These are phyloP conservation scores for Sclerotinia subarctica DNA, from an alignment of 2,329 filamentous ascomycete genomes.

Conservation along the genomic window DNA sequence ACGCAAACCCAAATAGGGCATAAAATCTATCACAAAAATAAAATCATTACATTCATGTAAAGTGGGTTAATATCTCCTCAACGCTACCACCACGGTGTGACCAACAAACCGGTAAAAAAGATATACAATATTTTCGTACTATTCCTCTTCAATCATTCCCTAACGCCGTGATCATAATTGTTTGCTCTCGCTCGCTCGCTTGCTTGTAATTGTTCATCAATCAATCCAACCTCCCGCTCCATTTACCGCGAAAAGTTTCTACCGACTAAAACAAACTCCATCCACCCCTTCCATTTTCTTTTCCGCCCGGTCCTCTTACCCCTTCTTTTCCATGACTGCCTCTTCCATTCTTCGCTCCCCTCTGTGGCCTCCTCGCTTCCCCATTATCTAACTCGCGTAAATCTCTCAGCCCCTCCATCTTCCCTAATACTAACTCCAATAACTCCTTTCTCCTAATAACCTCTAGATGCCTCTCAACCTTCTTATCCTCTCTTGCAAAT, in stretches of 20 bases:
- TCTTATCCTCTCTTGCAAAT: constrained; percentile 90
- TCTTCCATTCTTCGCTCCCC: constrained; percentile 24
- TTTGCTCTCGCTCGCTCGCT: constrained; percentile 3
- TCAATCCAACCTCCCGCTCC: background rate
- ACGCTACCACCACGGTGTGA: background rate
- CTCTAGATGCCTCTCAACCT: constrained; percentile 83
- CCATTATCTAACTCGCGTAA: constrained; percentile 62
- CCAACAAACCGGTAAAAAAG: background rate
- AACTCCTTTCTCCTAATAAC: constrained; percentile 90
- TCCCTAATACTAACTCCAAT: constrained; percentile 86
- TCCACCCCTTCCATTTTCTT: constrained; percentile 13
- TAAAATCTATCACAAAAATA: background rate
- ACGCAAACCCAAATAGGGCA: too few relatives aligned
- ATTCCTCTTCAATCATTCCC: constrained; percentile 10
- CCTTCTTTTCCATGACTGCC: constrained; percentile 20
- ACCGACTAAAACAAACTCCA: constrained; percentile 20
- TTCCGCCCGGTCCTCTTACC: constrained; percentile 21
- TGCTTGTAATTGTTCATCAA: background rate
- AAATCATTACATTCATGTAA: constrained; percentile 14
- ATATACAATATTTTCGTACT: constrained; percentile 12
- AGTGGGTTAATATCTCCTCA: background rate
- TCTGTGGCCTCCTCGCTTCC: constrained; percentile 34
- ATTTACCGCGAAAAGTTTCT: background rate
- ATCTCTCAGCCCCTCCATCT: constrained; percentile 88
- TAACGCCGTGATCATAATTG: constrained; percentile 5